Evolutionary conservation across 1,284 basidiomycete genomes (phyloP).

Genomic region (Taiwanofungus camphoratus): DNA sequence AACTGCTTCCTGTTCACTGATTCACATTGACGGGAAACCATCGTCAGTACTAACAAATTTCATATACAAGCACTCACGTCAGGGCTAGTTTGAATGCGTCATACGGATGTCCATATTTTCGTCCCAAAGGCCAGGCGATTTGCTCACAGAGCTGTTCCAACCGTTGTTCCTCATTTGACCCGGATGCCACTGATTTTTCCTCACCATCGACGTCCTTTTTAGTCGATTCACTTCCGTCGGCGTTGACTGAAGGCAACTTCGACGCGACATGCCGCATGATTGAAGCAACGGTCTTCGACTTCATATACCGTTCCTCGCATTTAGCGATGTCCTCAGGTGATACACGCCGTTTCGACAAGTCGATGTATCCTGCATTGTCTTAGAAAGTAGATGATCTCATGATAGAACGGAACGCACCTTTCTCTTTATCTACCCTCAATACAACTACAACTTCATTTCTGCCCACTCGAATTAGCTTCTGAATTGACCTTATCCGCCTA

Average conservation of each 20-base stretch:
- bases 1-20: constrained; percentile 85
- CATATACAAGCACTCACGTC: constrained; percentile 52
- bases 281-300: constrained; percentile 91
- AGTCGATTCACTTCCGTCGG: constrained; percentile 34
- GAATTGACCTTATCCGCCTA: constrained; percentile 95
- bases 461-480: constrained; percentile 96
- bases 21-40: not conserved
- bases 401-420: constrained; percentile 56
- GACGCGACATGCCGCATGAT: constrained; percentile 94
- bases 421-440: constrained; percentile 97
- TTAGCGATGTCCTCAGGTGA: constrained; percentile 98
- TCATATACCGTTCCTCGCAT: constrained; percentile 98
- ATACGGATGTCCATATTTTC: constrained; percentile 92
- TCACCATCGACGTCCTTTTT: constrained; percentile 38
- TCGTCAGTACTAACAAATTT: constrained; percentile 5
- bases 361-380: constrained; percentile 80
- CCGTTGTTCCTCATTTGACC: constrained; percentile 63
- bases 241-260: constrained; percentile 55
- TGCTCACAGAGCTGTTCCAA: constrained; percentile 86
- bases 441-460: constrained; percentile 99
- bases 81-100: constrained; percentile 97
- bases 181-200: constrained; percentile 35
- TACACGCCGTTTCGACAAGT: constrained; percentile 98
- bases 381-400: constrained; percentile 2
- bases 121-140: constrained; percentile 90